Conservation (phyloP, 495 filamentous ascomycete genomes). For the Schizothecium vesticola region DNA sequence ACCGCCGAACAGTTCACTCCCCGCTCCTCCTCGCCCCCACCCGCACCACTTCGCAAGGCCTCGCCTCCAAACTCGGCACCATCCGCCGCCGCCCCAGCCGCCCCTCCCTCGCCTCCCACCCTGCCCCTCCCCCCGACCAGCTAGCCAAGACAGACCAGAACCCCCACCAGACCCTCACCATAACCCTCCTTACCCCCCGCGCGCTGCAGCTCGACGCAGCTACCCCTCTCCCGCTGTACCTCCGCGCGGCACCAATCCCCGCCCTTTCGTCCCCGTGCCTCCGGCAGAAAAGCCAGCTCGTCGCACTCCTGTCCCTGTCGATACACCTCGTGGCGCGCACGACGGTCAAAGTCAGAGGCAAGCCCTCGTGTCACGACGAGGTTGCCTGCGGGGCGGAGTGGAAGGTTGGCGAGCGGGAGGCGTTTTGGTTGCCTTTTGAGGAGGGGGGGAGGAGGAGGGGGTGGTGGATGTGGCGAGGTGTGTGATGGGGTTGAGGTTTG, state of each 20-base stretch:
- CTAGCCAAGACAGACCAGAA: background rate
- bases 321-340: background rate
- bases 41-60: background rate
- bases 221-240: background rate
- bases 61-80: background rate
- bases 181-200: background rate
- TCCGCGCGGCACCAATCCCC: background rate
- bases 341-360: background rate
- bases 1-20: background rate
- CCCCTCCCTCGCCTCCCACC: background rate
- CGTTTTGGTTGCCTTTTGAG: slow-evolving; percentile 2
- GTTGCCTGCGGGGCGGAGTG: background rate
- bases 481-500: background rate
- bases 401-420: background rate
- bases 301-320: background rate
- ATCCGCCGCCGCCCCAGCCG: background rate
- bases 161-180: background rate
- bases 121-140: background rate
- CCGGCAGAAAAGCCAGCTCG: background rate
- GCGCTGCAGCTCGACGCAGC: background rate
- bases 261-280: background rate
- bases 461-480: slow-evolving; percentile 1
- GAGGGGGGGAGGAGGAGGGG: slow-evolving; percentile 1
- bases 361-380: background rate
- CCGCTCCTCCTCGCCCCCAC: background rate